Conservation (phyloP, 345 rosid species). For the Ricinus communis region DNA sequence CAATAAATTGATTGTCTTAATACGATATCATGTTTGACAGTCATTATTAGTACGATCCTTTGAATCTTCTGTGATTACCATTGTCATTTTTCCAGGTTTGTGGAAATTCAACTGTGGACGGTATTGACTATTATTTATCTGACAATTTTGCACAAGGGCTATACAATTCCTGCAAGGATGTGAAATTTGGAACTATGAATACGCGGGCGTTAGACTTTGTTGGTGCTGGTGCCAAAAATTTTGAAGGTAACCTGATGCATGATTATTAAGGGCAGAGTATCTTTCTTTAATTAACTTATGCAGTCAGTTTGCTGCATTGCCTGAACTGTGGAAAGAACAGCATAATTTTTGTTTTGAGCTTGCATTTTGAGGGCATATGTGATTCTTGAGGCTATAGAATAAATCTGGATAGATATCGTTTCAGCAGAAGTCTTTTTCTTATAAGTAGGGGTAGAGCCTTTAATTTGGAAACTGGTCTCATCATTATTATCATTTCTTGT, state of each 20-base stretch:
- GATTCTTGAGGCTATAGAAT: background rate
- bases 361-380: background rate
- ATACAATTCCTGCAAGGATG: constrained; percentile 27
- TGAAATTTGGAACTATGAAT: constrained; percentile 34
- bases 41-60: background rate
- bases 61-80: background rate
- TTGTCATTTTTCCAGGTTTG: constrained; percentile 14
- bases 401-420: background rate
- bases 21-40: background rate
- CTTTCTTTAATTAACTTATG: background rate
- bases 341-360: background rate
- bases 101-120: constrained; percentile 31
- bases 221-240: constrained; percentile 31
- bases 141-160: constrained; percentile 23
- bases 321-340: constrained; percentile 1
- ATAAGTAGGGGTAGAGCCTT: background rate
- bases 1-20: constrained; percentile 1
- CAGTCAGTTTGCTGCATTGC: constrained; percentile 7
- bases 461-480: background rate
- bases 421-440: background rate
- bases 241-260: constrained; percentile 21
- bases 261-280: background rate
- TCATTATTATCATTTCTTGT: background rate
- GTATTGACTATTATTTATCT: constrained; percentile 27
- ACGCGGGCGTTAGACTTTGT: constrained; percentile 30